Conservation (phyloP, 805 yeast species). For the Teunomyces cretensis region DNA sequence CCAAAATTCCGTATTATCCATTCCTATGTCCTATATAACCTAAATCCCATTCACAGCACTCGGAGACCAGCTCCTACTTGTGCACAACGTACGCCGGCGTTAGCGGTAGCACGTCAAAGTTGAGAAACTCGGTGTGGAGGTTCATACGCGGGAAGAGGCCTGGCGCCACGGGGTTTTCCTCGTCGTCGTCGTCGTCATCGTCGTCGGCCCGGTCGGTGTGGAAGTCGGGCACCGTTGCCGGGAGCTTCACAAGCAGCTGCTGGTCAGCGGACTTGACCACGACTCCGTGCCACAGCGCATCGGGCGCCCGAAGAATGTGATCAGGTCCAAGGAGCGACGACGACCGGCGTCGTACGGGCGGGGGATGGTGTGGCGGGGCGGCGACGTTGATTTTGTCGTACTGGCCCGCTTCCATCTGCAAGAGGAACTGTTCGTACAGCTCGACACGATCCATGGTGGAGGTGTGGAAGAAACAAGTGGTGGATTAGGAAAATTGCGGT, state of each 20-base stretch:
- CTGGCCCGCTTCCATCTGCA: slow-evolving; percentile 20
- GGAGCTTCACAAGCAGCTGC: not conserved
- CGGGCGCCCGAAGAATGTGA: not conserved
- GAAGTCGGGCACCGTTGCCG: not conserved
- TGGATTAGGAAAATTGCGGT: not conserved
- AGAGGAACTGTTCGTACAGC: slow-evolving; percentile 27
- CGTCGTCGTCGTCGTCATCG: slow-evolving; percentile 8
- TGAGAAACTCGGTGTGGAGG: slow-evolving; percentile 17
- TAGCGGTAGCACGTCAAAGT: slow-evolving; percentile 26
- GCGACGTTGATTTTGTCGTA: slow-evolving; percentile 14
- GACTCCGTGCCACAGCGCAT: not conserved
- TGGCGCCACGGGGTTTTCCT: slow-evolving; percentile 32
- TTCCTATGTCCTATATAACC: not conserved
- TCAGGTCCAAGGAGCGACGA: not conserved
- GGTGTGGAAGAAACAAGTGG: not conserved
- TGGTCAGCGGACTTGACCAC: no score
- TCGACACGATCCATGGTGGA: slow-evolving; percentile 14
- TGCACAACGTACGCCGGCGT: slow-evolving; percentile 25
- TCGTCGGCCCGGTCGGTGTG: slow-evolving; percentile 12
- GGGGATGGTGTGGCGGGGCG: not conserved
- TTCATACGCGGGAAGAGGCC: slow-evolving; percentile 37
- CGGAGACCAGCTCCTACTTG: not conserved
- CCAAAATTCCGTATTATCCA: not conserved
- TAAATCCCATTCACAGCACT: no score
- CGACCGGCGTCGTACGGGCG: not conserved